Evolutionary conservation across 2,329 filamentous ascomycete genomes (phyloP).

Genomic region (Sclerotinia glacialis): DNA sequence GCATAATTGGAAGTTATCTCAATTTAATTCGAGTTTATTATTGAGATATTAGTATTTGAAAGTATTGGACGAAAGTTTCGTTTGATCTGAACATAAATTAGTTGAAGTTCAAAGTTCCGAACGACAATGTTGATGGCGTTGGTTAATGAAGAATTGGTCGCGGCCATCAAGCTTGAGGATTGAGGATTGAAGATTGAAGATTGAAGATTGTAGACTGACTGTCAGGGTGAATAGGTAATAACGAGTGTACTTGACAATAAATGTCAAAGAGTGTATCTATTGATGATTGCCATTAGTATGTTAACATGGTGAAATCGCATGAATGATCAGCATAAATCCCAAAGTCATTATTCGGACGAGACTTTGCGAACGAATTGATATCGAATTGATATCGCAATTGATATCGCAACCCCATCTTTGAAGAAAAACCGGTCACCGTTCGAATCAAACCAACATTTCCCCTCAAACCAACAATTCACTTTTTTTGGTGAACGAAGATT

Average conservation of each 20-base stretch:
- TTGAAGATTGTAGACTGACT: conserved; percentile 41
- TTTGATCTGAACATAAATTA: conserved; percentile 26
- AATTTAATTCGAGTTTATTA: conserved; percentile 13
- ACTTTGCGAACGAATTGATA: conserved; percentile 30
- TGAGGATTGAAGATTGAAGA: neutral
- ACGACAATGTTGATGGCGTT: conserved; percentile 25
- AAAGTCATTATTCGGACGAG: neutral
- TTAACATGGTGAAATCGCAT: conserved; percentile 29
- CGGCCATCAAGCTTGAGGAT: conserved; percentile 1
- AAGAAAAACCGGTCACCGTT: neutral
- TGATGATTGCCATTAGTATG: conserved; percentile 29
- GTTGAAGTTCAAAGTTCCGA: conserved; percentile 31
- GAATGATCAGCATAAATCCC: conserved; percentile 32
- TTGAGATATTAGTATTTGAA: conserved; percentile 15
- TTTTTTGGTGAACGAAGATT: conserved; percentile 7
- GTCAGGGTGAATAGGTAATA: conserved; percentile 48
- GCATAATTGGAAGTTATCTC: conserved; percentile 45
- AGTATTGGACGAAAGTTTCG: conserved; percentile 9
- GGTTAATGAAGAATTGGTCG: neutral
- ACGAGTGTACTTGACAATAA: conserved; percentile 61
- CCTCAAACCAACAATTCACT: conserved; percentile 8
- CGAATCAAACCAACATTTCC: neutral
- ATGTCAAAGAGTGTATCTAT: conserved; percentile 51
- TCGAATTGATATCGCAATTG: neutral
- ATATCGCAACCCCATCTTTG: neutral